phyloP scores from a whole-genome alignment of 2,329 filamentous ascomycete genomes.

The Berkeleyomyces rouxiae region DNA sequence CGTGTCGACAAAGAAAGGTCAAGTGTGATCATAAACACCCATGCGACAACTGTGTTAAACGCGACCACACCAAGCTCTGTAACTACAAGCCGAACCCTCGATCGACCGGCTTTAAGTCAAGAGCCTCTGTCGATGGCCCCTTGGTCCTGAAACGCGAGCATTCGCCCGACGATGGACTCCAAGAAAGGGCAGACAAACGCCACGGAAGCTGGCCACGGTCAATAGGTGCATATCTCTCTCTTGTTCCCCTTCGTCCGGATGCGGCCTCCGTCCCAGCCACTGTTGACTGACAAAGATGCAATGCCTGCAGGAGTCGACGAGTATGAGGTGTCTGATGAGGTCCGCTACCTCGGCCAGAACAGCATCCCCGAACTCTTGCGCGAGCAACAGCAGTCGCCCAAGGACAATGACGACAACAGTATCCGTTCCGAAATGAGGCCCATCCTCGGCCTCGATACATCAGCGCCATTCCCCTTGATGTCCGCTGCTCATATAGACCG shows the following conservation, averaged over 20 bases:
- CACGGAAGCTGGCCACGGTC: conserved; percentile 28
- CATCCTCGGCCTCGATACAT: conserved; percentile 48
- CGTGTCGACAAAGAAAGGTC: conserved; percentile 50
- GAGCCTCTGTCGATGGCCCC: conserved; percentile 10
- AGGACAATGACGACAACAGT: conserved; percentile 35
- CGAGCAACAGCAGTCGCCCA: conserved; percentile 37
- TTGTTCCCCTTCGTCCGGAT: conserved; percentile 5
- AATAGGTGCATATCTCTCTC: conserved; percentile 20
- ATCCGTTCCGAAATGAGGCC: conserved; percentile 50
- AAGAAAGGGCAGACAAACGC: conserved; percentile 21
- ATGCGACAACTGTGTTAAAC: conserved; percentile 51
- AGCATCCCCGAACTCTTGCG: conserved; percentile 49
- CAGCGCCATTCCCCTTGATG: conserved; percentile 51
- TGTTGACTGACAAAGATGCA: conserved; percentile 3
- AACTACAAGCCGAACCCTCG: conserved; percentile 46
- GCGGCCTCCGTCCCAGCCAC: not conserved
- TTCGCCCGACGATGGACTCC: conserved; percentile 24
- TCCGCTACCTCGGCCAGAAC: conserved; percentile 49
- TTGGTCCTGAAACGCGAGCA: conserved; percentile 25
- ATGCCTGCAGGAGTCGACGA: conserved; percentile 27
- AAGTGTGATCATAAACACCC: conserved; percentile 54
- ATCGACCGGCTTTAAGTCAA: conserved; percentile 16
- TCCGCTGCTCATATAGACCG: conserved; percentile 43
- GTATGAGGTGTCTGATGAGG: conserved; percentile 35
- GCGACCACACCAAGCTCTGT: conserved; percentile 47